These are phyloP conservation scores for Strobilomyces dryophilus DNA, from an alignment of 768 basidiomycete species.

Conservation along the genomic window DNA sequence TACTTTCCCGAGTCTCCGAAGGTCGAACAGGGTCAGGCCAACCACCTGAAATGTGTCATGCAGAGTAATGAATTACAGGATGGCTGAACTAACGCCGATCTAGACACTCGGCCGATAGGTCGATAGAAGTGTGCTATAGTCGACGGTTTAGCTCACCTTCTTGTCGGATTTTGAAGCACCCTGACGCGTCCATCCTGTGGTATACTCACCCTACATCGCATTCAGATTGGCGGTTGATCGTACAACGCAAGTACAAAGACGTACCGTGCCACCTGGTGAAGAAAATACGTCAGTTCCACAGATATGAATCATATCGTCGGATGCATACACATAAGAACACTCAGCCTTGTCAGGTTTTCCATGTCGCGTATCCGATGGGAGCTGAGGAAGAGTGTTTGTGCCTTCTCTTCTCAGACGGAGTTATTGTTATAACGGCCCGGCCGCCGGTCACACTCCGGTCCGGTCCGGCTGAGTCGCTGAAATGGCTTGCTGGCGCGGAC, in stretches of 20 bases:
- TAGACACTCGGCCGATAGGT: slow-evolving; percentile 22
- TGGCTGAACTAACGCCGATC: slow-evolving; percentile 57
- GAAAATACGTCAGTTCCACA: slow-evolving; percentile 4
- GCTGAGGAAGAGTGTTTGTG: background rate
- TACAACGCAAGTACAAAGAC: slow-evolving; percentile 8
- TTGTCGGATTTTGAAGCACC: slow-evolving; percentile 96
- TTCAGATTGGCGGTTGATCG: background rate
- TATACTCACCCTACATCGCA: slow-evolving; percentile 70
- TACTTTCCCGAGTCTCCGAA: slow-evolving; percentile 78
- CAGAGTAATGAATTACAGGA: slow-evolving; percentile 1
- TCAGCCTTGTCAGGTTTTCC: slow-evolving; percentile 50
- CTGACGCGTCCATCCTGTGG: slow-evolving; percentile 88
- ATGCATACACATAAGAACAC: slow-evolving; percentile 74
- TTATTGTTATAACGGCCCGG: background rate
- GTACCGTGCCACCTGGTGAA: slow-evolving; percentile 43
- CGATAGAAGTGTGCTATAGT: background rate
- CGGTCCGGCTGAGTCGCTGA: background rate
- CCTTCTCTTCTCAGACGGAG: no score
- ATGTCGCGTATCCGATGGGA: slow-evolving; percentile 26
- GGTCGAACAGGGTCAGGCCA: slow-evolving; percentile 84
- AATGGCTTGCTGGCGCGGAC: no score
- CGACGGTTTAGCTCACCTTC: slow-evolving; percentile 50
- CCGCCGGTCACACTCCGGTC: background rate
- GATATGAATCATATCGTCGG: background rate
- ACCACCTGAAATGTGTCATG: slow-evolving; percentile 58